Percentiles rank a stretch among this genome's conserved stretches.
These are phyloP conservation scores for Cryptococcus sp. DNA, from an alignment of 1,284 basidiomycete species.

Conservation along the genomic window DNA sequence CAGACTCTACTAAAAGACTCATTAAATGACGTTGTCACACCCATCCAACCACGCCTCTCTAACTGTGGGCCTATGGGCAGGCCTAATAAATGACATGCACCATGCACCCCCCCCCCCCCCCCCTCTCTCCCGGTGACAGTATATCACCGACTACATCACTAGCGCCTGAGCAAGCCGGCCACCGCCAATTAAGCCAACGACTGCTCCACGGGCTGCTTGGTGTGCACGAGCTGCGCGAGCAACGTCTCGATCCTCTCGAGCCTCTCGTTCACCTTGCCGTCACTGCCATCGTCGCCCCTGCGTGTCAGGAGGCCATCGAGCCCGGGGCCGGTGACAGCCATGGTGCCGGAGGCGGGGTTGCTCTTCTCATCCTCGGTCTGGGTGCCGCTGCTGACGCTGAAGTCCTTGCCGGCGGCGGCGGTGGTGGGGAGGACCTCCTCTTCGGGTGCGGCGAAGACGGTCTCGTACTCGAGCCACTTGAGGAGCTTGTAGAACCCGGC, in stretches of 20 bases:
- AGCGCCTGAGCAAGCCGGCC: no score
- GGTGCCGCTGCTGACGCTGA: background rate
- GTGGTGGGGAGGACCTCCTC: background rate
- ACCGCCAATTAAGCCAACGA: no score
- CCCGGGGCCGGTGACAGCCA: constrained; percentile 36
- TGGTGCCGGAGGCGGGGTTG: constrained; percentile 6
- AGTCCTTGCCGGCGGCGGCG: background rate
- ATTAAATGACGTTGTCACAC: no score
- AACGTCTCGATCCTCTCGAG: constrained; percentile 30
- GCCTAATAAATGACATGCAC: no score
- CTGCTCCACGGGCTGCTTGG: background rate
- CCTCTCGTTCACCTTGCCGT: constrained; percentile 1
- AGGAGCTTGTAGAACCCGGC: constrained; percentile 49
- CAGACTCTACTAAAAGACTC: no score
- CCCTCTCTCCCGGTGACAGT: no score
- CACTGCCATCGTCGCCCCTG: no score
- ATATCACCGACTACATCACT: no score
- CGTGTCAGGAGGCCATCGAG: constrained; percentile 35
- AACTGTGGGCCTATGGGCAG: no score
- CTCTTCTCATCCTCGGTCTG: constrained; percentile 11
- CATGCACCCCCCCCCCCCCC: no score
- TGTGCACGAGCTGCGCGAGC: constrained; percentile 22
- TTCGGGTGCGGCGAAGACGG: constrained; percentile 42
- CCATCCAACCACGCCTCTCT: no score
- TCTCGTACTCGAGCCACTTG: constrained; percentile 47